Base-by-base conservation (phyloP, 2,329 filamentous ascomycete genomes). In the Penicillium sp. region DNA sequence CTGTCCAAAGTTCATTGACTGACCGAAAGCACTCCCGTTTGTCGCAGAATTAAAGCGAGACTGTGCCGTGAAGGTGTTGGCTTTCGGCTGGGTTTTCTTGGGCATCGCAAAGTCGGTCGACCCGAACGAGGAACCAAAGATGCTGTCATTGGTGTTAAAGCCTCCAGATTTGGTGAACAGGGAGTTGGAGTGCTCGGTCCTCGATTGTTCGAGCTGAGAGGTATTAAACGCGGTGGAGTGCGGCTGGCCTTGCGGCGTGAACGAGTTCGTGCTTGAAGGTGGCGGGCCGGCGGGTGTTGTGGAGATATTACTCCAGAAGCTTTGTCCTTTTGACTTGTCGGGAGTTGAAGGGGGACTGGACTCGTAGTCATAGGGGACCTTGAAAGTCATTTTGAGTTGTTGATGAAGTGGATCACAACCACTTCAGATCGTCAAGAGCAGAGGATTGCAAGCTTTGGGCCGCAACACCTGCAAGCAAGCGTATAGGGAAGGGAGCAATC, bases 271-370 rank as follows among this genome's bases (percentile, higher is more conserved):
- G 57, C 76, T 78, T 31, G 81, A 82, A 26, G 82, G 83, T 1
- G 84, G 83, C 56, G 77, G 79, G 42, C 82, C 84, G 47, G 81
- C 82, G 52, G 84, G 84, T 16, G 84, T 86, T 21, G 82, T 85
- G 6, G 84, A 85, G 45, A 81, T 76, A 61, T 76, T 71, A 55
- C 71, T 71, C 55, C 71, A 69, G 6, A 74, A 64, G 52, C 72
- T 72, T 46, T 71, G 69, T 24, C 68, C 68, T 61, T 72, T 60
- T 4, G 50, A 48, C 55, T 62, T 76, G 19, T 68, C 73, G 13
- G 76, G 76, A 2, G 76, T 78, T 21, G 74, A 72, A 2, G 74
- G 73, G 7, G 73, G 69, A 27, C 70, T 74, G 11, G 74, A 71
- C 29, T 71, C 70, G 52, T 68, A 72, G 10, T 71, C 70, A 50